Conservation (phyloP, 345 rosid species). For the Durio zibethinus region DNA sequence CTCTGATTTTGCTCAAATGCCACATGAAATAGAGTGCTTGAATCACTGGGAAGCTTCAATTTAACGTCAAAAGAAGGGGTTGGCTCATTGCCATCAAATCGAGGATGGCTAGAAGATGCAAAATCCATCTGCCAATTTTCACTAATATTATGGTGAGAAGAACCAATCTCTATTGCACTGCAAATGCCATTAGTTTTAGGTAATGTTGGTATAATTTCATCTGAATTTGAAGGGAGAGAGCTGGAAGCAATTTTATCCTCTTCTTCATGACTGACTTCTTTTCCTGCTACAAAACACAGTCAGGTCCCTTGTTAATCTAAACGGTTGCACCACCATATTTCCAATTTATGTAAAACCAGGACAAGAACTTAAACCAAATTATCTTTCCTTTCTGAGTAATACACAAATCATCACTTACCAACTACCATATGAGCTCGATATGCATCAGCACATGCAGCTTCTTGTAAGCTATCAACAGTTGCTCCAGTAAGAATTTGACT, state of each 20-base stretch:
- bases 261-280: conserved; percentile 22
- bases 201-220: background rate
- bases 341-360: background rate
- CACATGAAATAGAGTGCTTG: conserved; percentile 29
- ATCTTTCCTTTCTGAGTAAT: background rate
- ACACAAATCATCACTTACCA: conserved; percentile 22
- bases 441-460: conserved; percentile 22
- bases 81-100: conserved; percentile 13
- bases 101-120: conserved; percentile 13
- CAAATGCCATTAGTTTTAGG: conserved; percentile 12
- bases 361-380: background rate
- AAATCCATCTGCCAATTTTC: conserved; percentile 28
- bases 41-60: conserved; percentile 40
- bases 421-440: conserved; percentile 19
- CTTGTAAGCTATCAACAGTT: conserved; percentile 21
- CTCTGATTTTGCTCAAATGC: conserved; percentile 23
- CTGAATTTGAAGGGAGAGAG: background rate
- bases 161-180: conserved; percentile 20
- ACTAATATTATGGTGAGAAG: conserved; percentile 11
- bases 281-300: conserved; percentile 19
- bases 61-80: conserved; percentile 25
- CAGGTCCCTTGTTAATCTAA: background rate
- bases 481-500: conserved; percentile 28
- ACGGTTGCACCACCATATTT: background rate
- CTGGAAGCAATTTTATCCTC: conserved; percentile 14